phyloP scores from a whole-genome alignment of 179 eudicot species.

The Pouteria campechiana region DNA sequence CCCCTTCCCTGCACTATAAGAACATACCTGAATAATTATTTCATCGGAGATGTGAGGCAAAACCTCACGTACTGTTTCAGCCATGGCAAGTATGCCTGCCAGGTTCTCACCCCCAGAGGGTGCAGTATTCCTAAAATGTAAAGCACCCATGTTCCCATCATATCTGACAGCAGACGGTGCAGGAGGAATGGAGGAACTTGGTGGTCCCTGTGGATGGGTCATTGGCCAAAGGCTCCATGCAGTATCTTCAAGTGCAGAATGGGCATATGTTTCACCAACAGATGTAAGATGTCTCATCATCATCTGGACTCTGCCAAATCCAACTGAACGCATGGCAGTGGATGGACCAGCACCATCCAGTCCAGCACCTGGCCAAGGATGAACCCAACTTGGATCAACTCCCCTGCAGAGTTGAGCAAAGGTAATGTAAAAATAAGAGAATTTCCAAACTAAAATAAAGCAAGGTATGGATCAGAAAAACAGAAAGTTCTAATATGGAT shows the following conservation, averaged over 20 bases:
- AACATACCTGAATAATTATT: conserved; percentile 73
- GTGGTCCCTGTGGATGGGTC: conserved; percentile 59
- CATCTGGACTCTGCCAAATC: conserved; percentile 81
- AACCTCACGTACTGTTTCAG: conserved; percentile 94
- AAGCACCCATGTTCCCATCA: conserved; percentile 29
- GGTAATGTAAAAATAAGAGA: not conserved
- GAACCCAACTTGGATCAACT: conserved; percentile 62
- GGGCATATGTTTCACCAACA: conserved; percentile 92
- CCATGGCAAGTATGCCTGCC: conserved; percentile 85
- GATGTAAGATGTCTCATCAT: conserved; percentile 98
- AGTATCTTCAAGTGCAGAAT: conserved; percentile 77
- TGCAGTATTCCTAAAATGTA: conserved; percentile 44
- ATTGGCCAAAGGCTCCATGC: conserved; percentile 87
- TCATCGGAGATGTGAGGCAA: conserved; percentile 94
- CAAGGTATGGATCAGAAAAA: not conserved
- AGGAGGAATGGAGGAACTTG: conserved; percentile 37
- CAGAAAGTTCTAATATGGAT: too few relatives aligned
- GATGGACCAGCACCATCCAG: conserved; percentile 94
- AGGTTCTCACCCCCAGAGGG: conserved; percentile 41
- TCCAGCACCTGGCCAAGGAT: conserved; percentile 48
- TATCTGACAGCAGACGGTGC: conserved; percentile 29
- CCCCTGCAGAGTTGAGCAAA: conserved; percentile 47
- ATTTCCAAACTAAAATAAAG: not conserved
- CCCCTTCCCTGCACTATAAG: not conserved
- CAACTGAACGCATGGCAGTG: conserved; percentile 42